Evolutionary conservation across 805 yeast species (phyloP).

Genomic region (Metschnikowia corniflorae): DNA sequence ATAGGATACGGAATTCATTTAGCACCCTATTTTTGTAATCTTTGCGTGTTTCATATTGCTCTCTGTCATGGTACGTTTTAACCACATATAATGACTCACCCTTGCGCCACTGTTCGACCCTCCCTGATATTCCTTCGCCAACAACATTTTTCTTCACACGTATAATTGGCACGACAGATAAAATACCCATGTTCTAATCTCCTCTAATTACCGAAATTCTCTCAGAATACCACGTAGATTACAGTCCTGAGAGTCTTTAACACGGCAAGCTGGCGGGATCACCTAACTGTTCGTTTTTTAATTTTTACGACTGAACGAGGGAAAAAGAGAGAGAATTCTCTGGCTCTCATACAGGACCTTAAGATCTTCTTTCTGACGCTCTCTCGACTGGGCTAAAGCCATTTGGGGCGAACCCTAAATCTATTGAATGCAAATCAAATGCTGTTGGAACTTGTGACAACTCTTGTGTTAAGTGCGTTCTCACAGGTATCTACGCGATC

Average conservation of each 20-base stretch:
- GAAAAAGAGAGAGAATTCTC: slow-evolving; percentile 20
- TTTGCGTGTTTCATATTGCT: slow-evolving; percentile 34
- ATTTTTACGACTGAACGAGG: too few species aligned
- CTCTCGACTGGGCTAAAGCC: too few species aligned
- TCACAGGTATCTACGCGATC: too few species aligned
- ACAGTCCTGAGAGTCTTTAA: not conserved
- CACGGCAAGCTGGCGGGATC: not conserved
- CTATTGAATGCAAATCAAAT: slow-evolving; percentile 19
- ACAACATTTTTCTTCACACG: slow-evolving; percentile 11
- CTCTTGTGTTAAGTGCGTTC: too few species aligned
- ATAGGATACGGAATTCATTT: slow-evolving; percentile 35
- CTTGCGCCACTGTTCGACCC: slow-evolving; percentile 25
- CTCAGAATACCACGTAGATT: too few species aligned
- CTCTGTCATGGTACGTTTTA: slow-evolving; percentile 42
- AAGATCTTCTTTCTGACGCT: slow-evolving; percentile 25
- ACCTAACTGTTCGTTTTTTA: too few species aligned
- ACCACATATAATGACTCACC: slow-evolving; percentile 33
- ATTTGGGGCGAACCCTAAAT: slow-evolving; percentile 21
- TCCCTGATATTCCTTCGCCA: slow-evolving; percentile 34
- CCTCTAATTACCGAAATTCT: too few species aligned
- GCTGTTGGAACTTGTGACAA: slow-evolving; percentile 19
- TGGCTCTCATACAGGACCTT: slow-evolving; percentile 25
- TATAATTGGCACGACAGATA: too few species aligned
- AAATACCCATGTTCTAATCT: too few species aligned
- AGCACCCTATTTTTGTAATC: slow-evolving; percentile 38